Conservation (phyloP, 805 yeast species). For the Suhomyces faveliae region DNA sequence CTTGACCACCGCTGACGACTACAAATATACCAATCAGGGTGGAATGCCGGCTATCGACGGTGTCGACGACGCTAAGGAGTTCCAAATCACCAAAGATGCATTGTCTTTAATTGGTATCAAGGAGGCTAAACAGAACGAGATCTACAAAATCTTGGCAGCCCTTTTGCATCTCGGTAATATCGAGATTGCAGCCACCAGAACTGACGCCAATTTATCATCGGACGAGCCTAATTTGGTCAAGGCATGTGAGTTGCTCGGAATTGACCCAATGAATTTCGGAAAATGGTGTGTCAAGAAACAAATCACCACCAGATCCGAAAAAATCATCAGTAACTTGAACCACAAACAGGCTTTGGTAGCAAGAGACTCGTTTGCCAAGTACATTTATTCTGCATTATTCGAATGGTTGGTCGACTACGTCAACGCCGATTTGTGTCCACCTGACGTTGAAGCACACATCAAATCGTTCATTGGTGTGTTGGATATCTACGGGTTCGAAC, state of each 20-base stretch:
- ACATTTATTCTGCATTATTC: slow-evolving; percentile 85
- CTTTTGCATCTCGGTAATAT: slow-evolving; percentile 91
- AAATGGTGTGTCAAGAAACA: slow-evolving; percentile 94
- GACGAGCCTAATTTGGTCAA: slow-evolving; percentile 84
- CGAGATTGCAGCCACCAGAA: slow-evolving; percentile 78
- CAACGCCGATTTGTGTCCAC: slow-evolving; percentile 78
- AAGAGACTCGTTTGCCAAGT: slow-evolving; percentile 95
- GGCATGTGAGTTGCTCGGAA: slow-evolving; percentile 81
- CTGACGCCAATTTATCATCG: slow-evolving; percentile 73
- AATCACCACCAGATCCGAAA: slow-evolving; percentile 88
- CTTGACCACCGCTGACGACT: slow-evolving; percentile 65
- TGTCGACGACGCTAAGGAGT: slow-evolving; percentile 81
- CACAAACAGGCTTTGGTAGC: slow-evolving; percentile 86
- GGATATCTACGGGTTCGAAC: slow-evolving; percentile 97
- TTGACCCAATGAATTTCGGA: slow-evolving; percentile 69
- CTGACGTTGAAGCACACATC: slow-evolving; percentile 57
- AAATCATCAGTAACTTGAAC: slow-evolving; percentile 78
- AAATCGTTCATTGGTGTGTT: slow-evolving; percentile 88
- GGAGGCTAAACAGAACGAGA: slow-evolving; percentile 54
- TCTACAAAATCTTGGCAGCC: slow-evolving; percentile 82
- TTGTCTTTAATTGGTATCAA: slow-evolving; percentile 74
- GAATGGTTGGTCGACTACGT: slow-evolving; percentile 92
- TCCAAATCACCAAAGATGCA: slow-evolving; percentile 71
- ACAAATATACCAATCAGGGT: slow-evolving; percentile 85
- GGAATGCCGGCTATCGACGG: slow-evolving; percentile 70